Conservation (phyloP, 2,329 filamentous ascomycete genomes). For the Fusarium pseudonygamai region DNA sequence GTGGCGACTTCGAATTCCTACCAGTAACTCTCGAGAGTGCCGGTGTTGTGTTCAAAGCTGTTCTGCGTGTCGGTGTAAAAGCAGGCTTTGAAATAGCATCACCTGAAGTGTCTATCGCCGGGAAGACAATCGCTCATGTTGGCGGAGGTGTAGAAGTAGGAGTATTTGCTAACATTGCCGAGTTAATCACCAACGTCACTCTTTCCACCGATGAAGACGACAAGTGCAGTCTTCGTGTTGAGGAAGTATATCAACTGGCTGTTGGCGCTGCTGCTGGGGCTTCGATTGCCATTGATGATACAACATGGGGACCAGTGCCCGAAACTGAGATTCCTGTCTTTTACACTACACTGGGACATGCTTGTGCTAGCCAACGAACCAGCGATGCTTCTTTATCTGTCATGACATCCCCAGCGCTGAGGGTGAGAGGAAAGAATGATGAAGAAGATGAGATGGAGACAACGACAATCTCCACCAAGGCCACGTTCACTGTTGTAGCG, state of each 20-base stretch:
- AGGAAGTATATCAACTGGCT: constrained; percentile 60
- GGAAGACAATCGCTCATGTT: not conserved
- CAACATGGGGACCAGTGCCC: constrained; percentile 61
- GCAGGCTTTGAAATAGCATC: not conserved
- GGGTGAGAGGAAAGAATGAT: not conserved
- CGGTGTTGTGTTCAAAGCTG: not conserved
- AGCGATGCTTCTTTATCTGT: constrained; percentile 26
- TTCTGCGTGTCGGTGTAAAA: not conserved
- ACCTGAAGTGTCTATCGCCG: not conserved
- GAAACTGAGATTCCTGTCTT: constrained; percentile 60
- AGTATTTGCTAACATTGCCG: not conserved
- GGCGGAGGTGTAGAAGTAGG: not conserved
- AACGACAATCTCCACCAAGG: constrained; percentile 52
- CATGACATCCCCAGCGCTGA: constrained; percentile 9
- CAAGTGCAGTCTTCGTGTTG: not conserved
- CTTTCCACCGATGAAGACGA: not conserved
- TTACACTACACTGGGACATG: constrained; percentile 59
- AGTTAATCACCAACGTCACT: not conserved
- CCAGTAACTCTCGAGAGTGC: not conserved
- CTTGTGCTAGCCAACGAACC: constrained; percentile 49
- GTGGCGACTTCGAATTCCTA: not conserved
- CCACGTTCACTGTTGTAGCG: constrained; percentile 55
- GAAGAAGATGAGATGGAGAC: constrained; percentile 47
- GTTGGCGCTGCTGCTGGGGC: constrained; percentile 65
- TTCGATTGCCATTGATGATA: constrained; percentile 53